These are phyloP conservation scores for Desmodesmus armatus DNA, from an alignment of 139 green algal species.

Conservation along the genomic window DNA sequence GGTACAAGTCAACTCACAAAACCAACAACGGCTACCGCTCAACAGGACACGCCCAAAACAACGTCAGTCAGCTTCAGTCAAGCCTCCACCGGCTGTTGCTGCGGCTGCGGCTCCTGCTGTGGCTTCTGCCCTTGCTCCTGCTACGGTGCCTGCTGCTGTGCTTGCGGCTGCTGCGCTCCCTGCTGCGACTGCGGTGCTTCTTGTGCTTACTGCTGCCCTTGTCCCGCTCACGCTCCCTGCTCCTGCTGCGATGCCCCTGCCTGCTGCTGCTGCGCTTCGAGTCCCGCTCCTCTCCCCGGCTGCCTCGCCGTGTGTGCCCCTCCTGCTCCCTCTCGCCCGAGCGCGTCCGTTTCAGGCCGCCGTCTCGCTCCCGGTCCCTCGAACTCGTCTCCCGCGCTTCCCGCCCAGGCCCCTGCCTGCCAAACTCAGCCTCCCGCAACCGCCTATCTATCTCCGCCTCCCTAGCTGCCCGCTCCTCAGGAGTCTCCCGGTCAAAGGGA, in stretches of 20 bases:
- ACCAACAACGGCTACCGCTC: background rate
- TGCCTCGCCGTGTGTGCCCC: background rate
- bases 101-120: constrained; percentile 18
- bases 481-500: constrained; percentile 3
- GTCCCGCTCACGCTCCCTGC: constrained; percentile 12
- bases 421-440: constrained; percentile 14
- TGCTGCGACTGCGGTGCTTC: constrained; percentile 1
- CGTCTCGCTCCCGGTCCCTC: constrained; percentile 21
- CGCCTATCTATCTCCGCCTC: constrained; percentile 47
- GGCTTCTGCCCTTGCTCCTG: background rate
- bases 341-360: background rate
- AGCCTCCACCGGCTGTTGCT: constrained; percentile 24
- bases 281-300: background rate
- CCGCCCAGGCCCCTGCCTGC: background rate
- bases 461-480: constrained; percentile 19
- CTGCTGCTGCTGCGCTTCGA: constrained; percentile 12
- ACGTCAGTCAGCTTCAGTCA: constrained; percentile 12
- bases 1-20: background rate
- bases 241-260: background rate
- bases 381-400: background rate
- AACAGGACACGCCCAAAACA: no score
- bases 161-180: background rate
- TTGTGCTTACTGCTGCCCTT: constrained; percentile 12
- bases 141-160: background rate
- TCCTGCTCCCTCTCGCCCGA: background rate